Base-by-base conservation (phyloP, 1,139 yeast genomes). In the Yamadazyma dushanensis region DNA sequence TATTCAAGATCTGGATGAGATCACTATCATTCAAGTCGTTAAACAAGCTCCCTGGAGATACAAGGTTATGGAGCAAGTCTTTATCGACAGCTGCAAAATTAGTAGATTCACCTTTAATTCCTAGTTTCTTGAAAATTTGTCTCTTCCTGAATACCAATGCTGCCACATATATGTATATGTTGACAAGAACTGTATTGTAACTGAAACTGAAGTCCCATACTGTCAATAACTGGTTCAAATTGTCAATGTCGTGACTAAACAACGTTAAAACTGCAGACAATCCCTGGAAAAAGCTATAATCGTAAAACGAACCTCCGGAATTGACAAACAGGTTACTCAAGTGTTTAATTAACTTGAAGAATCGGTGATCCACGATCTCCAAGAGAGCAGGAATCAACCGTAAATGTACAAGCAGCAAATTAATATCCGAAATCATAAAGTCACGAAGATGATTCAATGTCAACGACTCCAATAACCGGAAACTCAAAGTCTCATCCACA, bases 211-310 rank as follows among this genome's bases (percentile, higher is more conserved):
- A 76, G 54, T 84, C 94, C 78, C 89, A 83, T 4, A 86, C 53
- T 4, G 66, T 56, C 34, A 79, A 61, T 11, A 83, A 57, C 22
- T 76, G 76, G n/a, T 64, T 63, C 31, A 73, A 59, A 32, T 70
- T 65, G 15, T 63, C 56, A 21, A 84, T 51, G 45, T 88, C 92
- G 57, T 92, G 97, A 10, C 94, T 69, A 57, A 81, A 87, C 32
- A 87, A 51, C 1, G 97, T 88, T 31, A 92, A 66, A 1, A 90
- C 65, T 1, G 94, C 76, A 9, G 96, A 83, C 8, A 92, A 58
- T 0, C 88, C 86, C 39, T 59, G 75, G 49, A 74, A 83, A 41
- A 79, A 77, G 29, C 57, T 56, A 47, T 70, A 70, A 41, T 68
- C 73, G 49, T 61, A 68, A 34, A 45, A 47, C n/a, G 47, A 36